A percentile compares a stretch with the other conserved stretches of the same genome.
These are phyloP conservation scores for Potentilla sterilis DNA, from an alignment of 306 rosid species.

Conservation along the genomic window DNA sequence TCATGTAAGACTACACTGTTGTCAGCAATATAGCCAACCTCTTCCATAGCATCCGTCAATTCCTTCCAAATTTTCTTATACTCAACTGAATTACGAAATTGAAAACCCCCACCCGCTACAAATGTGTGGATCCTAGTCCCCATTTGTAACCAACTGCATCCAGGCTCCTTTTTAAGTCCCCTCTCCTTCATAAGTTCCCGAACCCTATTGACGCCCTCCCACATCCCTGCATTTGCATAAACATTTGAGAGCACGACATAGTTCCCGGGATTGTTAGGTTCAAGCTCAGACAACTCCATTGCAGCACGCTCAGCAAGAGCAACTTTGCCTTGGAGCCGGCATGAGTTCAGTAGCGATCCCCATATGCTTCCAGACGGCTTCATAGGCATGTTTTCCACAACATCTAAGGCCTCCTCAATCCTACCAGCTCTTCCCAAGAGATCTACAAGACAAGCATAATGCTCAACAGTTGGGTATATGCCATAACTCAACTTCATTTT, in stretches of 20 bases:
- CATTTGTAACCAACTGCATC: conserved; percentile 57
- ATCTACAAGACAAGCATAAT: conserved; percentile 56
- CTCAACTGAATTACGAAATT: conserved; percentile 43
- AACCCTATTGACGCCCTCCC: conserved; percentile 48
- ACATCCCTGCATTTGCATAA: conserved; percentile 54
- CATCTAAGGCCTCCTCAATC: conserved; percentile 36
- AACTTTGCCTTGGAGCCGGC: conserved; percentile 45
- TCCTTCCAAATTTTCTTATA: conserved; percentile 42
- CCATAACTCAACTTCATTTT: conserved; percentile 39
- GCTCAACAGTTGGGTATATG: conserved; percentile 44
- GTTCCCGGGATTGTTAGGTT: conserved; percentile 53
- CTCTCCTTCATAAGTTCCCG: conserved; percentile 49
- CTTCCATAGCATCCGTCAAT: conserved; percentile 33
- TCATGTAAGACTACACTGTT: conserved; percentile 53
- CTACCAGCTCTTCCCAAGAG: conserved; percentile 49
- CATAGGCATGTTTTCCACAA: conserved; percentile 51
- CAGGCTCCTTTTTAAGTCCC: conserved; percentile 50
- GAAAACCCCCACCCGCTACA: conserved; percentile 51
- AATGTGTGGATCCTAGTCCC: conserved; percentile 44
- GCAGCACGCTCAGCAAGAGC: conserved; percentile 40
- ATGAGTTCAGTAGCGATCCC: conserved; percentile 60
- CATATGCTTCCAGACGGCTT: conserved; percentile 52
- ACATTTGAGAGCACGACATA: conserved; percentile 60
- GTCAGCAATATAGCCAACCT: conserved; percentile 41
- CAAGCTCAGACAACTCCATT: conserved; percentile 38